Evolutionary conservation across 306 rosid genomes (phyloP).

Genomic region (Quercus aquifolioides): DNA sequence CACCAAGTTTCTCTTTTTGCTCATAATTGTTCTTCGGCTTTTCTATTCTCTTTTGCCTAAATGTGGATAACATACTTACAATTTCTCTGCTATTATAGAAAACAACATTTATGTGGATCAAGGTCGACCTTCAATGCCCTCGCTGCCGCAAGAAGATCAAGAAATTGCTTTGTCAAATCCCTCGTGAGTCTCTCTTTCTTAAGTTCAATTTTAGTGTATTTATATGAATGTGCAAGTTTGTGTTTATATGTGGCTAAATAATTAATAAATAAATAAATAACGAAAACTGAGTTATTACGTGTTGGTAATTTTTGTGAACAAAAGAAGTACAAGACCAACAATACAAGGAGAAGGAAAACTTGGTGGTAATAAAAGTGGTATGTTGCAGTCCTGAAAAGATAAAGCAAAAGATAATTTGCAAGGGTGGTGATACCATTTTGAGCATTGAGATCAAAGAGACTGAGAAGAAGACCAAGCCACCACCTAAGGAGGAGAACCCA

Average conservation of each 20-base stretch:
- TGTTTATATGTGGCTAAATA: not conserved
- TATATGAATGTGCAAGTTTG: not conserved
- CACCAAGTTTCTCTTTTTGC: too few species aligned
- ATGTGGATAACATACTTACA: not conserved
- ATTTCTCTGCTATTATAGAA: conserved; percentile 18
- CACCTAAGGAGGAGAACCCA: conserved; percentile 7
- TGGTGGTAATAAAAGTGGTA: conserved; percentile 58
- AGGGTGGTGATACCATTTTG: conserved; percentile 54
- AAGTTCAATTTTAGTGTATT: not conserved
- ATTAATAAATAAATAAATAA: not conserved
- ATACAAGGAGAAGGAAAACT: conserved; percentile 51
- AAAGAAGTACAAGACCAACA: conserved; percentile 77
- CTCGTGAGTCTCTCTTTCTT: conserved; percentile 54
- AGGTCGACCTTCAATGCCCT: conserved; percentile 68
- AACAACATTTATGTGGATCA: conserved; percentile 55
- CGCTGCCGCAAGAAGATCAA: conserved; percentile 78
- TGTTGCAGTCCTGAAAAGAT: conserved; percentile 79
- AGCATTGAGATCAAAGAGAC: conserved; percentile 67
- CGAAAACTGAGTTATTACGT: conserved; percentile 29
- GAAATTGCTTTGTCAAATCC: conserved; percentile 60
- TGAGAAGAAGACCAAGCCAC: not conserved
- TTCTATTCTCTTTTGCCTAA: not conserved
- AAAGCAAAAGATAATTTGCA: conserved; percentile 51
- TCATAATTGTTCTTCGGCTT: not conserved
- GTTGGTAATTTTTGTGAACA: conserved; percentile 39